Percentiles rank a stretch among this genome's conserved stretches.
These are phyloP conservation scores for barrel medic (Medicago truncatula) DNA, from an alignment of 306 rosid species.

Conservation along the genomic window DNA sequence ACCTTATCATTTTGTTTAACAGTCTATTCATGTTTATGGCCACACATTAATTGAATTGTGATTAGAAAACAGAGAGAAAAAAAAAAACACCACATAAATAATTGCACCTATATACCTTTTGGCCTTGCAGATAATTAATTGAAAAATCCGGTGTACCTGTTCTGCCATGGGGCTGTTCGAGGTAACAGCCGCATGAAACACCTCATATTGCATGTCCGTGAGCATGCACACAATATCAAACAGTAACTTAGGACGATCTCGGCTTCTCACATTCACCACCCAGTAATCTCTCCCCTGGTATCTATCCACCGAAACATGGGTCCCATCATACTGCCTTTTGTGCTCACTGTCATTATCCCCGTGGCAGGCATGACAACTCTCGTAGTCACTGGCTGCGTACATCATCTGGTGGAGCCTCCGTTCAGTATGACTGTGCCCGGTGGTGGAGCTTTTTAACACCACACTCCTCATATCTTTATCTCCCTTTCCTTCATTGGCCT, in stretches of 20 bases:
- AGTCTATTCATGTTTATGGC: too few species aligned
- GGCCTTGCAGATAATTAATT: background rate
- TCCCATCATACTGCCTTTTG: background rate
- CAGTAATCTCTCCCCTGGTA: background rate
- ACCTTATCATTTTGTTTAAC: too few species aligned
- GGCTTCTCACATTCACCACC: background rate
- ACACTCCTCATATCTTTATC: background rate
- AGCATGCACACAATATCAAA: slow-evolving; percentile 3
- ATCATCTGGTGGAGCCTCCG: slow-evolving; percentile 7
- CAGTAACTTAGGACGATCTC: slow-evolving; percentile 10
- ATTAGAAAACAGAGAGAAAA: background rate
- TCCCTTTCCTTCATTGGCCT: background rate
- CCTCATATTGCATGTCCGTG: slow-evolving; percentile 12
- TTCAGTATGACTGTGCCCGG: background rate
- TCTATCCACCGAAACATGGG: background rate
- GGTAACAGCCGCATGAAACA: slow-evolving; percentile 9
- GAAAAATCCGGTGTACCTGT: background rate
- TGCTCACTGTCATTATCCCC: background rate
- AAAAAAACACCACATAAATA: background rate
- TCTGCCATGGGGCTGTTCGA: slow-evolving; percentile 11
- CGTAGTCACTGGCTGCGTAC: background rate
- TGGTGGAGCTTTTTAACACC: background rate
- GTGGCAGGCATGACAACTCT: background rate
- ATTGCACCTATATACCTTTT: too few species aligned
- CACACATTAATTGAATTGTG: background rate